Evolutionary conservation across 2,329 filamentous ascomycete genomes (phyloP).

Genomic region (Penicillium hesseltinei): DNA sequence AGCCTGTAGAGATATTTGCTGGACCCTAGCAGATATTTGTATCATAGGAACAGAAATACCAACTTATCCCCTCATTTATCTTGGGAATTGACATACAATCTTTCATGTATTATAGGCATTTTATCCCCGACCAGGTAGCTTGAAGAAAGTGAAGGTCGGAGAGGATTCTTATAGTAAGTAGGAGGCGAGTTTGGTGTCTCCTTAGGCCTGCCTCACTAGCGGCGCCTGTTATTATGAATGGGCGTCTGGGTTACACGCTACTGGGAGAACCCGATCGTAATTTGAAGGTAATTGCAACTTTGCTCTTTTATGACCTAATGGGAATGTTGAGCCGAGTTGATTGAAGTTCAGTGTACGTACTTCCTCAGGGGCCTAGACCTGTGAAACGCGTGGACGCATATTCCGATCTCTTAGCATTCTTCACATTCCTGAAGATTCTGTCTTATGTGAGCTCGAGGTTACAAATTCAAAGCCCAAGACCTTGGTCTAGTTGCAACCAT

Average conservation of each 20-base stretch:
- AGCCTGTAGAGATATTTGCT: neutral
- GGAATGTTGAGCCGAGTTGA: neutral
- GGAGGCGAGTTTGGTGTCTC: neutral
- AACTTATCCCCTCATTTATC: neutral
- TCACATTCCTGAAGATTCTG: neutral
- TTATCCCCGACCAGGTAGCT: neutral
- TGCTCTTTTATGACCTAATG: neutral
- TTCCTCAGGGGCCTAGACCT: neutral
- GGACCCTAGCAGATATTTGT: neutral
- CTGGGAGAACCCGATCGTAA: neutral
- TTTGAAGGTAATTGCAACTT: neutral
- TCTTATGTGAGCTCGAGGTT: neutral
- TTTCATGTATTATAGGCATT: neutral
- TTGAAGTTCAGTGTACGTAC: neutral
- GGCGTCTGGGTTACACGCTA: neutral
- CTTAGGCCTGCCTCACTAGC: neutral
- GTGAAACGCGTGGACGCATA: neutral
- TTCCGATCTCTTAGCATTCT: neutral
- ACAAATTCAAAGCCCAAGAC: neutral
- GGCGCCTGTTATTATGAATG: neutral
- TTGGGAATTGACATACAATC: no score
- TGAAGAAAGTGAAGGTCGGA: neutral
- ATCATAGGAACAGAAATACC: neutral
- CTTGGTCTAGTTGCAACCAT: neutral
- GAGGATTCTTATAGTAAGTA: neutral